A percentile compares a stretch with the other conserved stretches of the same genome.
Evolutionary conservation across 1,284 basidiomycete species (phyloP).

Genomic region (Volvariella surrecta): DNA sequence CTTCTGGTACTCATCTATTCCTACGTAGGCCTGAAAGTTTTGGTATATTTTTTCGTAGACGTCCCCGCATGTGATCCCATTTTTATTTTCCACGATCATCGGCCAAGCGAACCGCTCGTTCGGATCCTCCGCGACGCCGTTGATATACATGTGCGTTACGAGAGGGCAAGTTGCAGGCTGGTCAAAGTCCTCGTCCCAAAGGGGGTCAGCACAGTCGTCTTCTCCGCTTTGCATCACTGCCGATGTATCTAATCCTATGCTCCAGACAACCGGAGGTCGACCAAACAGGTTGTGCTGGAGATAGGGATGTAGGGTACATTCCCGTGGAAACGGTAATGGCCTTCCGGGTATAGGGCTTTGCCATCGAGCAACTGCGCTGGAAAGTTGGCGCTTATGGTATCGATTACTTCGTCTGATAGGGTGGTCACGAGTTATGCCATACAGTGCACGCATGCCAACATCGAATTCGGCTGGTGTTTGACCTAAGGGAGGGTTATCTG

Average conservation of each 20-base stretch:
- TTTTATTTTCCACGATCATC: slow-evolving; percentile 34
- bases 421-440: no score
- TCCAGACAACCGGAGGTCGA: slow-evolving; percentile 36
- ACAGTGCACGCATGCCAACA: no score
- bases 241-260: slow-evolving; percentile 25
- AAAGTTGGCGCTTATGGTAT: no score
- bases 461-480: no score
- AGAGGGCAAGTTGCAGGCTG: slow-evolving; percentile 55
- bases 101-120: slow-evolving; percentile 42
- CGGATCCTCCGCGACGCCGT: slow-evolving; percentile 39
- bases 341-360: no score
- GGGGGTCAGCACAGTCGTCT: neutral
- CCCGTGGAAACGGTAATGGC: slow-evolving; percentile 28
- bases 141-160: slow-evolving; percentile 44
- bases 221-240: slow-evolving; percentile 12
- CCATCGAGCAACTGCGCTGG: no score
- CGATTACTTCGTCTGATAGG: no score
- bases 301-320: slow-evolving; percentile 45
- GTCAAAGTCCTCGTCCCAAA: slow-evolving; percentile 8
- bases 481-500: no score
- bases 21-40: slow-evolving; percentile 37
- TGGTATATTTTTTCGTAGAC: slow-evolving; percentile 36
- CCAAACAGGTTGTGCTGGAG: slow-evolving; percentile 37
- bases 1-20: slow-evolving; percentile 27
- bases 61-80: slow-evolving; percentile 41